Evolutionary conservation across 2,329 filamentous ascomycete genomes (phyloP).

Genomic region (Diatrype stigma): DNA sequence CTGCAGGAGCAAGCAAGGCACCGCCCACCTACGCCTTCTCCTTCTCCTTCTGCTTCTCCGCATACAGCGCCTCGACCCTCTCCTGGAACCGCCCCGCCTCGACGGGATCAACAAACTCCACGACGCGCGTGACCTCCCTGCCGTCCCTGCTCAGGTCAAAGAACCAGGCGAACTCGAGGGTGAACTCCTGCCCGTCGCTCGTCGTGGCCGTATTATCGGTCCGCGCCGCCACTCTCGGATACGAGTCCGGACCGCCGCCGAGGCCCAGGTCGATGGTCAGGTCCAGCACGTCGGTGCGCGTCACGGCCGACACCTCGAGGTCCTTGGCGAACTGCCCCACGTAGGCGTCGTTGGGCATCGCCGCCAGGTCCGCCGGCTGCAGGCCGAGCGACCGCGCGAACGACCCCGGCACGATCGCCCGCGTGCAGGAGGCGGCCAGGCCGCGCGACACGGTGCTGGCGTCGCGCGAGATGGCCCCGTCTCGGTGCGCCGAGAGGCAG

Average conservation of each 20-base stretch:
- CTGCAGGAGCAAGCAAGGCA: too few relatives aligned
- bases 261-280: not conserved
- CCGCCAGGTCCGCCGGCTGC: not conserved
- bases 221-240: not conserved
- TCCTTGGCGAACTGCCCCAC: not conserved
- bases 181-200: not conserved
- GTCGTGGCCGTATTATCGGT: not conserved
- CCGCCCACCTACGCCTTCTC: too few relatives aligned
- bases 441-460: not conserved
- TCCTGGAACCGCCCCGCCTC: not conserved
- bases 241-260: too few relatives aligned
- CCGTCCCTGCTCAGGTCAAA: not conserved
- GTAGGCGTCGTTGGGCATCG: not conserved
- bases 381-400: not conserved
- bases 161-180: not conserved
- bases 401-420: not conserved
- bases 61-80: too few relatives aligned
- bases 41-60: too few relatives aligned
- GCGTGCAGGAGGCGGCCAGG: not conserved
- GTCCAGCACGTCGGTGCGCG: not conserved
- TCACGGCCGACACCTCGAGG: not conserved
- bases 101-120: not conserved
- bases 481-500: not conserved
- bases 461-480: not conserved
- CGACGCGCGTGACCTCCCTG: not conserved